Conservation (phyloP, 1,139 yeast species). For the Pneumocystis carinii region DNA sequence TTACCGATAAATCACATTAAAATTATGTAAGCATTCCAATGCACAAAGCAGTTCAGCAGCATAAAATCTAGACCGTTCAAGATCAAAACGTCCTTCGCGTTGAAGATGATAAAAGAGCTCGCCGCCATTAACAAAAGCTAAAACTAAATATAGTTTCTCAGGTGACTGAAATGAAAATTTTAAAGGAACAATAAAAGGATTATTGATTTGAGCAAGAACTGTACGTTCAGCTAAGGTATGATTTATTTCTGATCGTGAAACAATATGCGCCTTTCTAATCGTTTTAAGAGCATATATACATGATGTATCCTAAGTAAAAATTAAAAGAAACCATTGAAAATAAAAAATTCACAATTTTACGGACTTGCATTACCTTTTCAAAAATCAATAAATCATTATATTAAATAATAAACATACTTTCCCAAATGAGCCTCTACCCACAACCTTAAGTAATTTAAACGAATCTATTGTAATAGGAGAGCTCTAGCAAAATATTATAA, state of each 20-base stretch:
- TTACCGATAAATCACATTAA: conserved; percentile 72
- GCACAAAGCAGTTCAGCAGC: conserved; percentile 90
- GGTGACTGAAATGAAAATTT: conserved; percentile 94
- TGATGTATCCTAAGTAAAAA: background rate
- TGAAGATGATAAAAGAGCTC: conserved; percentile 91
- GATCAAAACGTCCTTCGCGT: conserved; percentile 74
- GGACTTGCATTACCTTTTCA: background rate
- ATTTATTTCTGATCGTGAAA: conserved; percentile 84
- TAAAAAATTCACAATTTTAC: background rate
- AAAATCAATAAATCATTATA: background rate
- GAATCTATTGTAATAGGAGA: conserved; percentile 74
- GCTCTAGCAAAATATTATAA: conserved; percentile 20
- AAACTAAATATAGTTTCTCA: conserved; percentile 75
- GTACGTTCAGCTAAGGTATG: conserved; percentile 95
- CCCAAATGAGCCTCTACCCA: conserved; percentile 96
- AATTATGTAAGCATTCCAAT: conserved; percentile 74
- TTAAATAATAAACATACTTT: conserved; percentile 36
- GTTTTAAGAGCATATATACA: conserved; percentile 62
- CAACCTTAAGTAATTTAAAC: conserved; percentile 81
- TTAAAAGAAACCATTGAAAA: background rate
- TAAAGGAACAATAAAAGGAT: conserved; percentile 96
- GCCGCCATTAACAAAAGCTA: conserved; percentile 93
- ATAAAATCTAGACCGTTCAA: conserved; percentile 81
- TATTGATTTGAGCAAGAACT: conserved; percentile 78
- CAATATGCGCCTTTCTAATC: conserved; percentile 82